Evolutionary conservation across 2,329 filamentous ascomycete genomes (phyloP).

Genomic region (Claviceps sp.): DNA sequence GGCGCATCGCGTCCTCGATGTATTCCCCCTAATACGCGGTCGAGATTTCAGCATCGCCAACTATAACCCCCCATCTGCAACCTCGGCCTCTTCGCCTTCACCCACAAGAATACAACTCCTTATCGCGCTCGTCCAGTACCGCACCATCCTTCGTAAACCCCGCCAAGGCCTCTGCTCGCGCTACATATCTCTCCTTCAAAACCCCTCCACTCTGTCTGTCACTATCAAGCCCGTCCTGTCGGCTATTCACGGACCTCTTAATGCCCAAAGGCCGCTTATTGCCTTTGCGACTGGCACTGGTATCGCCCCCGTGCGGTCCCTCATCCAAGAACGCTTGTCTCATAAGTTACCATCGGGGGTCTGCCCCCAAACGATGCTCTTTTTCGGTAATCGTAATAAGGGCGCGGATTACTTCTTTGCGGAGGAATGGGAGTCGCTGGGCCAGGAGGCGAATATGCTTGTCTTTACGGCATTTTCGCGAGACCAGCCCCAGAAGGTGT

Average conservation of each 20-base stretch:
- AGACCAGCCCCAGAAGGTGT: slow-evolving; percentile 34
- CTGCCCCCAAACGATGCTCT: slow-evolving; percentile 40
- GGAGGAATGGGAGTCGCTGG: slow-evolving; percentile 50
- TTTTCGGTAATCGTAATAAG: slow-evolving; percentile 74
- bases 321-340: slow-evolving; percentile 59
- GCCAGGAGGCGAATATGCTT: slow-evolving; percentile 10
- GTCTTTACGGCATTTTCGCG: slow-evolving; percentile 36
- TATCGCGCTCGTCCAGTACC: slow-evolving; percentile 82
- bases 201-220: slow-evolving; percentile 46
- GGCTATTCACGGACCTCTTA: slow-evolving; percentile 26
- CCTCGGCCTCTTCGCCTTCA: slow-evolving; percentile 11
- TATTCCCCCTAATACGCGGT: slow-evolving; percentile 74
- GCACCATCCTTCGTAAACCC: slow-evolving; percentile 71
- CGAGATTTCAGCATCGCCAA: slow-evolving; percentile 89
- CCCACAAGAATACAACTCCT: slow-evolving; percentile 49
- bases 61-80: slow-evolving; percentile 30
- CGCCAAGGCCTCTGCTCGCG: slow-evolving; percentile 82
- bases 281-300: slow-evolving; percentile 79
- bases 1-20: slow-evolving; percentile 53
- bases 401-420: slow-evolving; percentile 69
- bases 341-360: slow-evolving; percentile 7
- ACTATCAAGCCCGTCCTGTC: slow-evolving; percentile 36
- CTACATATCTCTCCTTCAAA: slow-evolving; percentile 57
- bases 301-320: slow-evolving; percentile 67
- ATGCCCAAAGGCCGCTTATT: slow-evolving; percentile 44